Base-by-base conservation (phyloP, 176 grass and related monocot genomes). In the Zoysia pacifica region DNA sequence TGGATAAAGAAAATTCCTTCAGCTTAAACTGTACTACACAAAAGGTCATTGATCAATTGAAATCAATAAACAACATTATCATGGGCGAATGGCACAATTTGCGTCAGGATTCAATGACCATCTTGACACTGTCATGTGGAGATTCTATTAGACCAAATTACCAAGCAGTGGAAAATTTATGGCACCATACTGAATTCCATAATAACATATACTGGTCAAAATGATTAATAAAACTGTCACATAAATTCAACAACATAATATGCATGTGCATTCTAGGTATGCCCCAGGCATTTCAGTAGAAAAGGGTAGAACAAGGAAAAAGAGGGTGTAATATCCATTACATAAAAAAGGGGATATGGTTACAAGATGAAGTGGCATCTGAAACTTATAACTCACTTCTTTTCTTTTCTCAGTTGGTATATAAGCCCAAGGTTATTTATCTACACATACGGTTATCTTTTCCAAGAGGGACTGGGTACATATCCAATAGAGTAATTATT, bases 1-100 rank as follows among this genome's bases (percentile, higher is more conserved):
- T 98, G 86, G 50, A 67, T 14, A 79, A 69, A 76, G 2, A 81
- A 60, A 1, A 61, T 44, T 46, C 0, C 62, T 68, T 81, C 18
- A 84, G 18, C 52, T 7, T 20, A 10, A 74, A 53, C 19, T 38
- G 36, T 79, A 9, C 2, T 47, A 44, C 51, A 37, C 44, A 53
- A 79, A 69, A 28, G 14, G 65, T 74, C 8, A 9, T 6, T 60
- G 2, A 66, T 61, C 35, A 18, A 66, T 72, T 37, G 3, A 7
- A 39, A 78, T 39, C 35, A 81, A 67, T 28, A 15, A 71, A 58
- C 42, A 20, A 83, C 51, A 69, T 44, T 28, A 74, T 83, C 19
- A 28, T 76, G 69, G 72, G 61, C 52, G 39, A 54, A 61, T 61
- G 16, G 50, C 16, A 81, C 16, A 60, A 50, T 18, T 76, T 62